These are phyloP conservation scores for Dendrobium nobile DNA, from an alignment of 106 monocot genomes.

Conservation along the genomic window DNA sequence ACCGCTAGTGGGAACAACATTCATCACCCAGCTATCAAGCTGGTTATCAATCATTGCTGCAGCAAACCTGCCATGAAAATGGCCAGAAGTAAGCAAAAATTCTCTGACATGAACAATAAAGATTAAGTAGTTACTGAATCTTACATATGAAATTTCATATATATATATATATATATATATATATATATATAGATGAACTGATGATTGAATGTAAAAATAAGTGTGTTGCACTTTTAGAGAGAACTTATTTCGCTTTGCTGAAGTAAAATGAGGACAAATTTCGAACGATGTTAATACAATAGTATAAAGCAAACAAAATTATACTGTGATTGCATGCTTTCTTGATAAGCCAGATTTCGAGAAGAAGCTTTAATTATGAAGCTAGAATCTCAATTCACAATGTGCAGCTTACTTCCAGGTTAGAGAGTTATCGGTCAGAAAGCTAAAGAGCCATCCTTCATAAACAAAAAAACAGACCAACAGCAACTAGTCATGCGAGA, in stretches of 20 bases:
- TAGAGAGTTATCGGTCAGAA: not conserved
- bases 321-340: not conserved
- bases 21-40: constrained; percentile 92
- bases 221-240: not conserved
- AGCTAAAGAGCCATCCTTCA: not conserved
- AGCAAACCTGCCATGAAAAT: constrained; percentile 64
- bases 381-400: constrained; percentile 1
- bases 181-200: no score
- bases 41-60: constrained; percentile 67
- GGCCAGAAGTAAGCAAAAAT: not conserved
- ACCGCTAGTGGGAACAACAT: constrained; percentile 75
- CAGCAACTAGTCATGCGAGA: not conserved
- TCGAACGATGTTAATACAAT: not conserved
- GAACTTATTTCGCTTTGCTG: not conserved
- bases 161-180: not conserved
- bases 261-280: not conserved
- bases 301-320: not conserved
- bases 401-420: not conserved
- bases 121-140: not conserved
- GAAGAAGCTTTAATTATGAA: not conserved
- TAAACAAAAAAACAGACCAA: not conserved
- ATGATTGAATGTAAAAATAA: no score
- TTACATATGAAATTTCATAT: not conserved
- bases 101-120: not conserved
- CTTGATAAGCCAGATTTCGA: not conserved